Evolutionary conservation across 805 yeast species (phyloP).

Genomic region (Metschnikowia baotianmanensis): DNA sequence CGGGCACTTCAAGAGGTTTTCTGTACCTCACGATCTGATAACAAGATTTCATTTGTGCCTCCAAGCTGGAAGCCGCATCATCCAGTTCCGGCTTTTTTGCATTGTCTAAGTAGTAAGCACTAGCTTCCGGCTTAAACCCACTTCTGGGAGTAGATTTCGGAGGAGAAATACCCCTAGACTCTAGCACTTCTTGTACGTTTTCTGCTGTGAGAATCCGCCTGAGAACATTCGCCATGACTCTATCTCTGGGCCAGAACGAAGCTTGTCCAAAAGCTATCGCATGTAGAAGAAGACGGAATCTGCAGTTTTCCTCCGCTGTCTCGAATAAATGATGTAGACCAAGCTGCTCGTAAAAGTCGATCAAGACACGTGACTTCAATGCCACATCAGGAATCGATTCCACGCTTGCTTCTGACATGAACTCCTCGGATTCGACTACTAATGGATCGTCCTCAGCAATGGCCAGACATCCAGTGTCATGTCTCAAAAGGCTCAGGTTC

Average conservation of each 20-base stretch:
- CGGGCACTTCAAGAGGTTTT: too few species aligned
- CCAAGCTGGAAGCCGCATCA: too few species aligned
- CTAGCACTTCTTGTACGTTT: conserved; percentile 11
- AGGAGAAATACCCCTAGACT: background rate
- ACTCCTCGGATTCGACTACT: conserved; percentile 10
- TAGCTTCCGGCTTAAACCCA: too few species aligned
- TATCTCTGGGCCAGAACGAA: conserved; percentile 8
- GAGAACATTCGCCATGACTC: conserved; percentile 7
- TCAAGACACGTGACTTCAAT: conserved; percentile 1
- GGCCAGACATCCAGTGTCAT: background rate
- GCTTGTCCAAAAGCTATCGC: conserved; percentile 12
- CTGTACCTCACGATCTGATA: too few species aligned
- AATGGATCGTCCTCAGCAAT: conserved; percentile 10
- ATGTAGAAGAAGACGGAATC: conserved; percentile 16
- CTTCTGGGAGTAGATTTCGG: background rate
- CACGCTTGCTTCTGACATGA: conserved; percentile 5
- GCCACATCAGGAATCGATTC: conserved; percentile 3
- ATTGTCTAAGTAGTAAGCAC: too few species aligned
- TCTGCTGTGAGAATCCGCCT: conserved; percentile 5
- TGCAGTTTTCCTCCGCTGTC: conserved; percentile 10
- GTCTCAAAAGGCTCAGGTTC: background rate
- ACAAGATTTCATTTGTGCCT: too few species aligned
- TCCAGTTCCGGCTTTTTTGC: too few species aligned
- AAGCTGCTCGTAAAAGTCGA: conserved; percentile 10
- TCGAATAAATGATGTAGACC: conserved; percentile 12